These are phyloP conservation scores for Daldinia sp. DNA, from an alignment of 2,329 filamentous ascomycete species.

Conservation along the genomic window DNA sequence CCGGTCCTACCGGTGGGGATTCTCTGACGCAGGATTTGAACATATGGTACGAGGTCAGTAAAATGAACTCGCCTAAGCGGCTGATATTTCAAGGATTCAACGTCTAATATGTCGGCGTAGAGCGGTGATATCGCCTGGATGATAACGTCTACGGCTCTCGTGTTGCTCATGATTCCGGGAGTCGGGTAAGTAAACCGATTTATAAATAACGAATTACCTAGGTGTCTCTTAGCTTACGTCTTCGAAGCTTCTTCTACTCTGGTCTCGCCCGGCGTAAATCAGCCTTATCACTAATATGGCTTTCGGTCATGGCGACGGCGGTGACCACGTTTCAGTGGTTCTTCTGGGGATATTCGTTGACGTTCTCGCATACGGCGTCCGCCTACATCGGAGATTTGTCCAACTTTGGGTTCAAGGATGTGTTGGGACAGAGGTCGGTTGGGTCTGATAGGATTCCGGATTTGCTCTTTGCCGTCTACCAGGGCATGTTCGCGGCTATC, in stretches of 20 bases:
- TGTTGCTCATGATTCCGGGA: constrained; percentile 91
- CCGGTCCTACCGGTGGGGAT: constrained; percentile 71
- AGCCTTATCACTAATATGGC: constrained; percentile 87
- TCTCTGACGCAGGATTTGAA: constrained; percentile 75
- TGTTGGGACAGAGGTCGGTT: constrained; percentile 78
- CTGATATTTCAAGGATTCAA: background rate
- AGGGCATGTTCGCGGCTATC: constrained; percentile 88
- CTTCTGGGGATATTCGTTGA: constrained; percentile 87
- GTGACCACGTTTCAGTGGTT: constrained; percentile 94
- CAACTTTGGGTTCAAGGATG: constrained; percentile 81
- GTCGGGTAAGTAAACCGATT: constrained; percentile 67
- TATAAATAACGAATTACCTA: background rate
- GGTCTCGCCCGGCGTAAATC: constrained; percentile 89
- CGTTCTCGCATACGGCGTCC: constrained; percentile 80
- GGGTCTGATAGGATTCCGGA: constrained; percentile 79
- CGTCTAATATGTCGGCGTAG: constrained; percentile 45
- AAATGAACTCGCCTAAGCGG: background rate
- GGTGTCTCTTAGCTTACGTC: constrained; percentile 7
- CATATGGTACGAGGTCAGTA: constrained; percentile 75
- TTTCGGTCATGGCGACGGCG: constrained; percentile 85
- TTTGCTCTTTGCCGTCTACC: constrained; percentile 84
- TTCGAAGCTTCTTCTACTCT: constrained; percentile 82
- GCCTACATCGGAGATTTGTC: constrained; percentile 79
- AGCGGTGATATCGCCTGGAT: constrained; percentile 87
- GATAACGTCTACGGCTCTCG: constrained; percentile 80